Conservation (phyloP, 495 filamentous ascomycete genomes). For the Hyaloscypha variabilis region DNA sequence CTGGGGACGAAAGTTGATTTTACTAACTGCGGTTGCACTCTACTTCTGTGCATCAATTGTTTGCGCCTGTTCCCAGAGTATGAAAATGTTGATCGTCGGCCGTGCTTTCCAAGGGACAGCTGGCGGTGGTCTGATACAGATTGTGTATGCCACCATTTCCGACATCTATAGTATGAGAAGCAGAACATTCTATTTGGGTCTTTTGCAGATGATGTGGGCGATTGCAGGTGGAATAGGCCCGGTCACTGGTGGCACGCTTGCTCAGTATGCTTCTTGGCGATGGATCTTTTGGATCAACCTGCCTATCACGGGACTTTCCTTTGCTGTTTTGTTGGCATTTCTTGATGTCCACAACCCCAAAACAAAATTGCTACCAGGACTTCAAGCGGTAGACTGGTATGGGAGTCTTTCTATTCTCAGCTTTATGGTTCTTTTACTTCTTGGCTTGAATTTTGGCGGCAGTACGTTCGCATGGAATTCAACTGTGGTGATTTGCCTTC, state of each 20-base stretch:
- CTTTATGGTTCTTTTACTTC: constrained; percentile 69
- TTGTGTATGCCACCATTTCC: constrained; percentile 75
- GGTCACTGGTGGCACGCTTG: constrained; percentile 72
- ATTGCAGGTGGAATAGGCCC: constrained; percentile 69
- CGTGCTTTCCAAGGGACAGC: constrained; percentile 75
- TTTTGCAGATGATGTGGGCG: constrained; percentile 69
- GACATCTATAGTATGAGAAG: constrained; percentile 55
- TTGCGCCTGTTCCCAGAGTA: constrained; percentile 62
- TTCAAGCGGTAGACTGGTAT: constrained; percentile 53
- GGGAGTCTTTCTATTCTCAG: constrained; percentile 62
- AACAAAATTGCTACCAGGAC: constrained; percentile 52
- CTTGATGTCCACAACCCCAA: constrained; percentile 63
- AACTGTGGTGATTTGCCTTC: constrained; percentile 68
- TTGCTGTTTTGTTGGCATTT: constrained; percentile 59
- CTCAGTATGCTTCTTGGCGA: constrained; percentile 39
- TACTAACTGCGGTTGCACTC: constrained; percentile 66
- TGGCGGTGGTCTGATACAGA: constrained; percentile 71
- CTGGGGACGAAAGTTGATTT: constrained; percentile 74
- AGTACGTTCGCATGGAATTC: constrained; percentile 60
- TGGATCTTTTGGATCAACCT: constrained; percentile 49
- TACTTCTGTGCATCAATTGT: constrained; percentile 65
- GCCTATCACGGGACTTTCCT: constrained; percentile 56
- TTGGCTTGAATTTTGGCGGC: constrained; percentile 74
- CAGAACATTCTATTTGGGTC: constrained; percentile 32
- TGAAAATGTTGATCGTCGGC: constrained; percentile 72